Evolutionary conservation across 2,329 filamentous ascomycete genomes (phyloP).

Genomic region (Pyrenochaeta sp.): DNA sequence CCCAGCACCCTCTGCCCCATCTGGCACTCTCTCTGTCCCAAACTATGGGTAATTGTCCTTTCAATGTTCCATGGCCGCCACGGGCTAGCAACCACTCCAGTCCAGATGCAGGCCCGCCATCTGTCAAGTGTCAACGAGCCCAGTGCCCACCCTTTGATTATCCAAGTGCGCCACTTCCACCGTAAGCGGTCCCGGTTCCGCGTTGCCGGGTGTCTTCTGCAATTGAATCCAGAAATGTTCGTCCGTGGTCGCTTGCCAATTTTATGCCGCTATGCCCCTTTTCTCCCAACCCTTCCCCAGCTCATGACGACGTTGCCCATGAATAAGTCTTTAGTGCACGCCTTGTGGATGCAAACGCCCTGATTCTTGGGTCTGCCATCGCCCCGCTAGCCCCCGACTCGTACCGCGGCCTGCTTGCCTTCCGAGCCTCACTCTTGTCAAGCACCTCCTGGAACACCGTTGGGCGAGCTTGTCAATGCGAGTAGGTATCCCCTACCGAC

Average conservation of each 20-base stretch:
- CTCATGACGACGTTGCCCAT: no score
- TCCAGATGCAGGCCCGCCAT: no score
- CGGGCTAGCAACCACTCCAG: no score
- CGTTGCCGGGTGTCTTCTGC: not conserved
- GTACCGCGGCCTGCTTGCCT: not conserved
- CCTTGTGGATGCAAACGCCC: not conserved
- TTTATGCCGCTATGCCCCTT: slow-evolving; percentile 7
- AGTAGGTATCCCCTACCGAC: no score
- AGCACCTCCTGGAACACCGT: no score
- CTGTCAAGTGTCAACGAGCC: no score
- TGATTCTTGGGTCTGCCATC: not conserved
- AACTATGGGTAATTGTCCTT: no score
- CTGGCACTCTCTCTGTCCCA: no score
- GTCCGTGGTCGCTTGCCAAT: not conserved
- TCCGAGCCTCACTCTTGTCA: not conserved
- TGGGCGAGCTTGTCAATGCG: no score
- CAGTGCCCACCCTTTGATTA: slow-evolving; percentile 1
- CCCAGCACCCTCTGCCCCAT: no score
- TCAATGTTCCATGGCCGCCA: no score
- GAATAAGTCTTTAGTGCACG: no score
- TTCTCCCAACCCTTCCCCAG: not conserved
- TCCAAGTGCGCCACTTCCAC: slow-evolving; percentile 1
- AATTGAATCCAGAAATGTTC: not conserved
- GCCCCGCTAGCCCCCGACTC: not conserved
- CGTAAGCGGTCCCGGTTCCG: slow-evolving; percentile 1